Percentiles rank a stretch among this genome's conserved stretches.
These are phyloP conservation scores for Penicillium cinerascens DNA, from an alignment of 495 filamentous ascomycete species.

Conservation along the genomic window DNA sequence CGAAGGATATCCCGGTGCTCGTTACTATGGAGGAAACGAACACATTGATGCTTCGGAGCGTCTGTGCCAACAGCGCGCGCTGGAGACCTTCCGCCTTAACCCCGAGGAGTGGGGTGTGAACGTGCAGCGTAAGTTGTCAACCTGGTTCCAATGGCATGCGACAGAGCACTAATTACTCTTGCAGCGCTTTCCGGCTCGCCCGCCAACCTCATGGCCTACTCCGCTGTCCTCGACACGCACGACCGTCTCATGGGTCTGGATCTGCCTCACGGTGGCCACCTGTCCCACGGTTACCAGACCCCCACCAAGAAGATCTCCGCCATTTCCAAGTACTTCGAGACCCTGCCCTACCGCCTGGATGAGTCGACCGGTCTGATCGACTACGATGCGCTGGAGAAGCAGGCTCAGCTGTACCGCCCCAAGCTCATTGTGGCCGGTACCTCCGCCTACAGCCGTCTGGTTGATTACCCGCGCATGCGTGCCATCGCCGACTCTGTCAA, in stretches of 20 bases:
- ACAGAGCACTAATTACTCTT: slow-evolving; percentile 15
- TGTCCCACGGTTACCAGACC: slow-evolving; percentile 97
- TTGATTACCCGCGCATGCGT: slow-evolving; percentile 88
- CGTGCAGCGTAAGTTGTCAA: slow-evolving; percentile 71
- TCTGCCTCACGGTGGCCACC: slow-evolving; percentile 91
- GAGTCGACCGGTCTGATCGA: slow-evolving; percentile 90
- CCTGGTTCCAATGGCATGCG: not conserved
- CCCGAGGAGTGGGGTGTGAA: slow-evolving; percentile 95
- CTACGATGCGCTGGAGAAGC: slow-evolving; percentile 82
- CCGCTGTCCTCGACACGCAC: slow-evolving; percentile 84
- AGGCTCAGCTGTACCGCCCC: slow-evolving; percentile 82
- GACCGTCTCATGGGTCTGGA: slow-evolving; percentile 97
- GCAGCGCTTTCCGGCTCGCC: slow-evolving; percentile 91
- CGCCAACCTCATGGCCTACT: slow-evolving; percentile 94
- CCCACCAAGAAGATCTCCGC: slow-evolving; percentile 98
- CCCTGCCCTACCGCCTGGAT: slow-evolving; percentile 87
- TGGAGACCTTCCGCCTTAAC: slow-evolving; percentile 80
- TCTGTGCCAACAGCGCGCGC: slow-evolving; percentile 82
- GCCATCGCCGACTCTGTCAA: slow-evolving; percentile 85
- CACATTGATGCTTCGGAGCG: slow-evolving; percentile 88
- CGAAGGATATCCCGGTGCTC: slow-evolving; percentile 92
- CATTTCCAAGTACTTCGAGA: slow-evolving; percentile 98
- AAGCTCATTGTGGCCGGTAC: slow-evolving; percentile 95
- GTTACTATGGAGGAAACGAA: slow-evolving; percentile 97
- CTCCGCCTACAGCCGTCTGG: slow-evolving; percentile 89